Percentiles rank a stretch among this genome's conserved stretches.
Conservation (phyloP, 768 basidiomycete species). For the Brasilioporus rufonigricans region DNA sequence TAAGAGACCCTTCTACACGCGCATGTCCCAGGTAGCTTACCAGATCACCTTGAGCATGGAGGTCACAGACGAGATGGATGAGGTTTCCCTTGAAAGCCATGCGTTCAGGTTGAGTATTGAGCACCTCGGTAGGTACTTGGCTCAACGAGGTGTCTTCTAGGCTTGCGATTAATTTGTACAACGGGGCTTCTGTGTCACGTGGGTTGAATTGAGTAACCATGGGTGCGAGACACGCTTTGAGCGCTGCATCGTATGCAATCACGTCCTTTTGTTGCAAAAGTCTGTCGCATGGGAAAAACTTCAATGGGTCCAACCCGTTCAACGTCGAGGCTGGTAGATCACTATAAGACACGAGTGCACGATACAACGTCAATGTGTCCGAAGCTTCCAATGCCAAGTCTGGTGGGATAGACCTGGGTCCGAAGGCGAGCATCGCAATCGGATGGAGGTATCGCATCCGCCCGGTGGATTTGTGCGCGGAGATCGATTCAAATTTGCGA, state of each 20-base stretch:
- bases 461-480: slow-evolving; percentile 35
- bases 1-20: not conserved
- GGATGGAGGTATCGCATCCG: slow-evolving; percentile 60
- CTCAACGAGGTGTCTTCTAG: slow-evolving; percentile 40
- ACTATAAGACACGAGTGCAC: slow-evolving; percentile 34
- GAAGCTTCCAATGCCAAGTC: slow-evolving; percentile 63
- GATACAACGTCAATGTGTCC: slow-evolving; percentile 54
- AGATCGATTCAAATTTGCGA: slow-evolving; percentile 35
- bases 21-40: slow-evolving; percentile 34
- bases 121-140: slow-evolving; percentile 11
- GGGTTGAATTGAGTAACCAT: slow-evolving; percentile 40
- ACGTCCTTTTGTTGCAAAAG: slow-evolving; percentile 62
- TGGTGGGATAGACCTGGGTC: slow-evolving; percentile 47
- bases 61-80: slow-evolving; percentile 53
- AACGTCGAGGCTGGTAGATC: slow-evolving; percentile 24
- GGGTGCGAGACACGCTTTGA: slow-evolving; percentile 44
- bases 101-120: slow-evolving; percentile 35
- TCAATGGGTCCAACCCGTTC: slow-evolving; percentile 38
- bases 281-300: slow-evolving; percentile 41
- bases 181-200: slow-evolving; percentile 29
- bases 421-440: slow-evolving; percentile 54
- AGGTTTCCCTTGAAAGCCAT: slow-evolving; percentile 41
- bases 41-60: slow-evolving; percentile 51
- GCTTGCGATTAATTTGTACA: slow-evolving; percentile 38
- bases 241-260: slow-evolving; percentile 50